Conservation (phyloP, 176 grass and related monocot species). For the Ananas comosus region DNA sequence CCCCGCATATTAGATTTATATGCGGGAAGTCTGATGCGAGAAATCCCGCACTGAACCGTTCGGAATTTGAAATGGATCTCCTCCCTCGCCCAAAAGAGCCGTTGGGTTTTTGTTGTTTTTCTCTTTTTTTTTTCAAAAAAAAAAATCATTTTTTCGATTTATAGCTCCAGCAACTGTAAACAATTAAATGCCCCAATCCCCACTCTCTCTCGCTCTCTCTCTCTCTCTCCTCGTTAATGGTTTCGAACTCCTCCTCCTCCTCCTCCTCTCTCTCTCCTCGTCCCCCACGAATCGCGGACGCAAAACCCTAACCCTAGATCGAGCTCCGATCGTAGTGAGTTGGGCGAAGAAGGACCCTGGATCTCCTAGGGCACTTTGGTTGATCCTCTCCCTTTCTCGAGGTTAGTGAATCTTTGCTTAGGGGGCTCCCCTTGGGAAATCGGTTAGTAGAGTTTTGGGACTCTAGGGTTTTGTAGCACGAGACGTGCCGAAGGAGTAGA, state of each 20-base stretch:
- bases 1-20: not conserved
- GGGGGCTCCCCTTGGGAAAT: not conserved
- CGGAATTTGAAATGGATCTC: constrained; percentile 37
- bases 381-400: not conserved
- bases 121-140: constrained; percentile 1
- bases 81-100: constrained; percentile 12
- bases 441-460: constrained; percentile 7
- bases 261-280: not conserved
- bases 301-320: not conserved
- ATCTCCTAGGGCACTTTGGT: not conserved
- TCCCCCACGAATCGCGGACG: not conserved
- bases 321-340: not conserved
- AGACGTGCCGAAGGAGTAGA: not conserved
- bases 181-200: constrained; percentile 21
- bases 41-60: constrained; percentile 3
- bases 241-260: not conserved
- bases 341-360: not conserved
- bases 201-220: constrained; percentile 9
- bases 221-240: constrained; percentile 8
- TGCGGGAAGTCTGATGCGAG: not conserved
- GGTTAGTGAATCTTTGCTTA: not conserved
- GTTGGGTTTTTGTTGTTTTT: constrained; percentile 27
- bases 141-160: constrained; percentile 8
- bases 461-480: constrained; percentile 4
- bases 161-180: not conserved